Conservation (phyloP, 345 rosid genomes). For the Luvunga scandens region DNA sequence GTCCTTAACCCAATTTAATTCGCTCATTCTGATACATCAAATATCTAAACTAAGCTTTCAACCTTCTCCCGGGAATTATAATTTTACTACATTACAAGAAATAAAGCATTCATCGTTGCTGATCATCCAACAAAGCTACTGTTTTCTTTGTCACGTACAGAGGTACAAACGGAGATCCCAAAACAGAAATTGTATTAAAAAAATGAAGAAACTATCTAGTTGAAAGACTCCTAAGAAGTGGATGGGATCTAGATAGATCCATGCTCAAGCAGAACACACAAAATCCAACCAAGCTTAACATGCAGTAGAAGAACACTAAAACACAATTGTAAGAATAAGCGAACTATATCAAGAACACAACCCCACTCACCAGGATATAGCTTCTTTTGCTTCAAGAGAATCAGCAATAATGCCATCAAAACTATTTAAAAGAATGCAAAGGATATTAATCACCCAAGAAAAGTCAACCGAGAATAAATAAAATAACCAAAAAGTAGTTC, state of each 20-base stretch:
- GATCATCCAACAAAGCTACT: not conserved
- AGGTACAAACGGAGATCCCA: not conserved
- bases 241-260: conserved; percentile 2
- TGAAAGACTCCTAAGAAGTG: not conserved
- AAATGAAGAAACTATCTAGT: not conserved
- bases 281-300: not conserved
- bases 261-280: conserved; percentile 2
- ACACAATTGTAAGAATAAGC: not conserved
- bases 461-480: conserved; percentile 16
- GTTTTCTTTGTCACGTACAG: not conserved
- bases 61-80: not conserved
- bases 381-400: conserved; percentile 84
- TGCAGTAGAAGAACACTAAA: conserved; percentile 10
- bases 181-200: not conserved
- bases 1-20: not conserved
- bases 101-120: not conserved
- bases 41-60: not conserved
- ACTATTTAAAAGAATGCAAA: conserved; percentile 41
- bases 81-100: not conserved
- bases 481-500: not conserved
- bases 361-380: conserved; percentile 63
- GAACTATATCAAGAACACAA: conserved; percentile 15
- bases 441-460: conserved; percentile 22
- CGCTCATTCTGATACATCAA: not conserved
- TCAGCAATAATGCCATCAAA: conserved; percentile 85